Conservation (phyloP, 176 grass and related monocot species). For the Otatea glauca region DNA sequence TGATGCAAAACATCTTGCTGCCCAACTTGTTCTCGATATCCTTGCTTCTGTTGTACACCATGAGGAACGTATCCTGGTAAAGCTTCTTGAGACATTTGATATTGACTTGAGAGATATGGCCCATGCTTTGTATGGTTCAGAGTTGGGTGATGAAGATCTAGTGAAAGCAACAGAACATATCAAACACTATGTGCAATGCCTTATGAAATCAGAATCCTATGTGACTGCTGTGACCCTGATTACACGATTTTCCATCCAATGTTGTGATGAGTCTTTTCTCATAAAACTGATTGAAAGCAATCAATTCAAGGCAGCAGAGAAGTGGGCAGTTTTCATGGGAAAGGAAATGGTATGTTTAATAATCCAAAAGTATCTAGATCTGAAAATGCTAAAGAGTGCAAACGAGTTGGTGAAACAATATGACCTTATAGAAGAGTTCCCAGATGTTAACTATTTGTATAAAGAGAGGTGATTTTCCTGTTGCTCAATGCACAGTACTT, state of each 20-base stretch:
- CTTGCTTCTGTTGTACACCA: conserved; percentile 64
- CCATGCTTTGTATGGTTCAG: conserved; percentile 58
- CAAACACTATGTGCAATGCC: conserved; percentile 49
- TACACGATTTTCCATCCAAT: conserved; percentile 69
- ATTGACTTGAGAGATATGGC: conserved; percentile 75
- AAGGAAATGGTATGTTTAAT: conserved; percentile 67
- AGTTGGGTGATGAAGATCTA: conserved; percentile 54
- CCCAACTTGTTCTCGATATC: conserved; percentile 65
- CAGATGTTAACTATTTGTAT: conserved; percentile 76
- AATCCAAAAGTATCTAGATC: conserved; percentile 71
- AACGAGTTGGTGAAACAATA: conserved; percentile 82
- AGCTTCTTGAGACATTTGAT: conserved; percentile 88
- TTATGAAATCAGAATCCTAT: conserved; percentile 73
- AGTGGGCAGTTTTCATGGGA: conserved; percentile 81
- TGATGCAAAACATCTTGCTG: conserved; percentile 75
- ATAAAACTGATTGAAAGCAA: conserved; percentile 67
- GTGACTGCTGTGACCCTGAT: conserved; percentile 69
- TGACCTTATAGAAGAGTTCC: conserved; percentile 78
- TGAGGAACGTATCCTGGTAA: conserved; percentile 83
- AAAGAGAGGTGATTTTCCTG: conserved; percentile 79
- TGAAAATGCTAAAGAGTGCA: conserved; percentile 87
- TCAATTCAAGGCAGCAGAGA: conserved; percentile 74
- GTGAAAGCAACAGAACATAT: conserved; percentile 56
- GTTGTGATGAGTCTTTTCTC: conserved; percentile 68
- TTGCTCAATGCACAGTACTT: conserved; percentile 20